Conservation (phyloP, 1,284 basidiomycete species). For the Ustilago esculenta region DNA sequence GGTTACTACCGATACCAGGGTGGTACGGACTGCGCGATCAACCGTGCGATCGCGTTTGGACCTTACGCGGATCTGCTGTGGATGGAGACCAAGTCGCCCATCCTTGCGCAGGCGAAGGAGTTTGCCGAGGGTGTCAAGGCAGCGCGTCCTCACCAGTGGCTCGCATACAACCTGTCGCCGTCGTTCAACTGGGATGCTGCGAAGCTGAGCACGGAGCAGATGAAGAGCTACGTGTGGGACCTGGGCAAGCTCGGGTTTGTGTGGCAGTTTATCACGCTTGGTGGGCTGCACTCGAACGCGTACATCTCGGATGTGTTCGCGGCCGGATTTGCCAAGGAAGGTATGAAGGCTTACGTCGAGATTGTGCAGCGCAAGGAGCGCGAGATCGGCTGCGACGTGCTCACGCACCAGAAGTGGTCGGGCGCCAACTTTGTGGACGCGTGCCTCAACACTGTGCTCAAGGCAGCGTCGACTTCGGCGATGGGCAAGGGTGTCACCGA, state of each 20-base stretch:
- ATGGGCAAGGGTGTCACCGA: slow-evolving; percentile 96
- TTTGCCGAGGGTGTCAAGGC: slow-evolving; percentile 74
- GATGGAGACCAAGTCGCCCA: slow-evolving; percentile 93
- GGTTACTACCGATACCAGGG: slow-evolving; percentile 97
- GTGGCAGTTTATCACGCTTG: slow-evolving; percentile 99
- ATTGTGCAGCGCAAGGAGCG: slow-evolving; percentile 70
- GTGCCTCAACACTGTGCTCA: slow-evolving; percentile 91
- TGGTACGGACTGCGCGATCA: slow-evolving; percentile 91
- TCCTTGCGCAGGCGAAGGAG: slow-evolving; percentile 89
- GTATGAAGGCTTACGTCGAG: slow-evolving; percentile 74
- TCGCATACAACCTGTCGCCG: slow-evolving; percentile 67
- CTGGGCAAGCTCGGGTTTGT: slow-evolving; percentile 91
- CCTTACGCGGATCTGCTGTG: slow-evolving; percentile 83
- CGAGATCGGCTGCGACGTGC: slow-evolving; percentile 68
- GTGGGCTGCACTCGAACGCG: slow-evolving; percentile 93
- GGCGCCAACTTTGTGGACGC: slow-evolving; percentile 92
- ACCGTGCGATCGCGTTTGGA: slow-evolving; percentile 90
- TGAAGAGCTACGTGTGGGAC: slow-evolving; percentile 91
- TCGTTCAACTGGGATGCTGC: slow-evolving; percentile 70
- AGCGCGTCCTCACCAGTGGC: slow-evolving; percentile 63
- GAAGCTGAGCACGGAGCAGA: slow-evolving; percentile 83
- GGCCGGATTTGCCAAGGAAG: slow-evolving; percentile 80
- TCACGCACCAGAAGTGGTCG: slow-evolving; percentile 77
- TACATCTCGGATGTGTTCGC: slow-evolving; percentile 97
- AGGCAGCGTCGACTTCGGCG: slow-evolving; percentile 91